Conservation (phyloP, 2,329 filamentous ascomycete genomes). For the Monosporascus sp. region DNA sequence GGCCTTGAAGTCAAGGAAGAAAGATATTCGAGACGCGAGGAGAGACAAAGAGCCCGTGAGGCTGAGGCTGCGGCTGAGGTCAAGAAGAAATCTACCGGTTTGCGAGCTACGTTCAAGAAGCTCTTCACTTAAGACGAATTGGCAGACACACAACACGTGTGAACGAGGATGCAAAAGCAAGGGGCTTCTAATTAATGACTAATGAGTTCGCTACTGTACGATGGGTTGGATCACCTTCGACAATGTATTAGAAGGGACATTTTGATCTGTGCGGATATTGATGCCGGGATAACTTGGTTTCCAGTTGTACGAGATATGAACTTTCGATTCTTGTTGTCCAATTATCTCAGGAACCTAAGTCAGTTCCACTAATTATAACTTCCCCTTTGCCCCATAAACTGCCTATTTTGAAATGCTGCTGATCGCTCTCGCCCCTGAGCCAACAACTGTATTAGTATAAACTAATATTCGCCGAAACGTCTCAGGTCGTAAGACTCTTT, state of each 20-base stretch:
- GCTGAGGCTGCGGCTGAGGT: conserved; percentile 21
- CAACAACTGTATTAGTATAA: no score
- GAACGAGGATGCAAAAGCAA: background rate
- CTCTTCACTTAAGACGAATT: conserved; percentile 25
- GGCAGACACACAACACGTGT: background rate
- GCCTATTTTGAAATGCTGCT: no score
- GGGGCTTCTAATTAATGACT: background rate
- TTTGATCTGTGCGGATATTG: background rate
- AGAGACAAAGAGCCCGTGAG: conserved; percentile 21
- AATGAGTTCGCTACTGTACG: background rate
- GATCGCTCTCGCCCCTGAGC: no score
- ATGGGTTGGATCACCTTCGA: background rate
- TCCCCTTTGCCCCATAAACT: no score
- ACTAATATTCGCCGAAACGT: no score
- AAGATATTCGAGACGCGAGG: conserved; percentile 30
- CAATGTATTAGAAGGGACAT: background rate
- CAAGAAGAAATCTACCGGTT: conserved; percentile 28
- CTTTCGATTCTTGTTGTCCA: background rate
- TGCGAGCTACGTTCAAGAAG: conserved; percentile 33
- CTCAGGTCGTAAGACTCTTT: no score
- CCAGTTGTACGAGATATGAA: background rate
- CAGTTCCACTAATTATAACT: no score
- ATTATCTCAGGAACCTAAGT: no score
- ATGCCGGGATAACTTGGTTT: background rate
- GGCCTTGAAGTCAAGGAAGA: conserved; percentile 21